A percentile compares a stretch with the other conserved stretches of the same genome.
Evolutionary conservation across 768 basidiomycete species (phyloP).

Genomic region (Podaxis pistillaris): DNA sequence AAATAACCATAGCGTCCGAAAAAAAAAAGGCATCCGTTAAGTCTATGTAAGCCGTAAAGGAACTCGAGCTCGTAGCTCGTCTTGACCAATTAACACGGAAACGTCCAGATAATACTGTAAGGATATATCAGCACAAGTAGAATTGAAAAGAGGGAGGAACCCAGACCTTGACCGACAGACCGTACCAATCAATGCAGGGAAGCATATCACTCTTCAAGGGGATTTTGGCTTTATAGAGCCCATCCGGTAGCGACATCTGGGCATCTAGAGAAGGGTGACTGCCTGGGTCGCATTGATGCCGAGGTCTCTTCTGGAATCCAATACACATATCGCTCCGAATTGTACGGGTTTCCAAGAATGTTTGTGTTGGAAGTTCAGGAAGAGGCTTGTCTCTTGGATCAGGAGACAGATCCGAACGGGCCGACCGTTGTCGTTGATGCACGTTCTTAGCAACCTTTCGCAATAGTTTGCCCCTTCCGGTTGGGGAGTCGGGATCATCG

Average conservation of each 20-base stretch:
- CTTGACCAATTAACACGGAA: constrained; percentile 63
- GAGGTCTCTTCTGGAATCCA: constrained; percentile 72
- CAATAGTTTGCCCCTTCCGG: constrained; percentile 27
- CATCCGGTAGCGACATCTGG: constrained; percentile 58
- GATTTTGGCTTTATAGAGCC: constrained; percentile 61
- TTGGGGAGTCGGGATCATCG: constrained; percentile 38
- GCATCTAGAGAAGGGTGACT: constrained; percentile 46
- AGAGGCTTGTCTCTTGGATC: constrained; percentile 39
- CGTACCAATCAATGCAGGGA: constrained; percentile 65
- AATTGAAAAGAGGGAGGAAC: constrained; percentile 19
- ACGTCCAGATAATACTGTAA: constrained; percentile 71
- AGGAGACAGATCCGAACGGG: constrained; percentile 19
- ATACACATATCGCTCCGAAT: constrained; percentile 53
- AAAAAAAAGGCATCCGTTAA: constrained; percentile 8
- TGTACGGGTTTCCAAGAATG: constrained; percentile 42
- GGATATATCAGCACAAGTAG: constrained; percentile 13
- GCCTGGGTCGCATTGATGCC: constrained; percentile 36
- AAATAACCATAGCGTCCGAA: constrained; percentile 2
- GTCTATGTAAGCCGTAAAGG: constrained; percentile 56
- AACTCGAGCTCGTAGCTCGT: constrained; percentile 59
- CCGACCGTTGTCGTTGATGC: constrained; percentile 22
- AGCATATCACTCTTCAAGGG: constrained; percentile 56
- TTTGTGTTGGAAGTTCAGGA: constrained; percentile 39
- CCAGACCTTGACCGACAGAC: constrained; percentile 63
- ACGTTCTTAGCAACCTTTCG: constrained; percentile 32